Evolutionary conservation across 352 stramenopile species (phyloP).

Genomic region (Pythium sukuiense): DNA sequence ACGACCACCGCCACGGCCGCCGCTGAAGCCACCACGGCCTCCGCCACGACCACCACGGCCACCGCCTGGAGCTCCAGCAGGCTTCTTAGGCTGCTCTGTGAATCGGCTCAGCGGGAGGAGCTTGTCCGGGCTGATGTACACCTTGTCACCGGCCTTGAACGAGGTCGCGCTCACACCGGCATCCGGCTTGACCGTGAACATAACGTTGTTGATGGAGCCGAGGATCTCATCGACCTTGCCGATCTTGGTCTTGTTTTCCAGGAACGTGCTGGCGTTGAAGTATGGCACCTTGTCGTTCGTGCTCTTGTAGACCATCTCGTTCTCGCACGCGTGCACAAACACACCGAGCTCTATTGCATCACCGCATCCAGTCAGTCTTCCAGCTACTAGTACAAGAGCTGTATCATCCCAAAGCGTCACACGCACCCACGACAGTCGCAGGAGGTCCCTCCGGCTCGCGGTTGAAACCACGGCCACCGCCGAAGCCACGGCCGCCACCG

Average conservation of each 20-base stretch:
- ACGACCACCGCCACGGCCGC: slow-evolving; percentile 32
- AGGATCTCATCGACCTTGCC: slow-evolving; percentile 99
- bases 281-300: slow-evolving; percentile 97
- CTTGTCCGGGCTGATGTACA: slow-evolving; percentile 98
- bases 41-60: slow-evolving; percentile 46
- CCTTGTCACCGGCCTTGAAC: slow-evolving; percentile 96
- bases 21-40: slow-evolving; percentile 36
- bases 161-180: slow-evolving; percentile 92
- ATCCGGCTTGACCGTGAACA: slow-evolving; percentile 98
- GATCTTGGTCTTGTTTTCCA: slow-evolving; percentile 99
- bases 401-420: slow-evolving; percentile 18
- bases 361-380: slow-evolving; percentile 2
- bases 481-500: slow-evolving; percentile 42
- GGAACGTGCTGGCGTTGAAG: slow-evolving; percentile 98
- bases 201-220: slow-evolving; percentile 95
- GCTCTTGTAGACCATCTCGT: slow-evolving; percentile 98
- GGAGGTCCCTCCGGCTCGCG: slow-evolving; percentile 71
- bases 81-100: slow-evolving; percentile 89
- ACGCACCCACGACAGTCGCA: slow-evolving; percentile 67
- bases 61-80: slow-evolving; percentile 40
- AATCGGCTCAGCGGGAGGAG: slow-evolving; percentile 95
- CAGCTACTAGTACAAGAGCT: not conserved
- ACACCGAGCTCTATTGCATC: slow-evolving; percentile 87
- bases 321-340: slow-evolving; percentile 97
- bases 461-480: slow-evolving; percentile 40